Percentiles rank a stretch among this genome's conserved stretches.
Conservation (phyloP, 2,329 filamentous ascomycete genomes). For the Ophiostoma sp. region DNA sequence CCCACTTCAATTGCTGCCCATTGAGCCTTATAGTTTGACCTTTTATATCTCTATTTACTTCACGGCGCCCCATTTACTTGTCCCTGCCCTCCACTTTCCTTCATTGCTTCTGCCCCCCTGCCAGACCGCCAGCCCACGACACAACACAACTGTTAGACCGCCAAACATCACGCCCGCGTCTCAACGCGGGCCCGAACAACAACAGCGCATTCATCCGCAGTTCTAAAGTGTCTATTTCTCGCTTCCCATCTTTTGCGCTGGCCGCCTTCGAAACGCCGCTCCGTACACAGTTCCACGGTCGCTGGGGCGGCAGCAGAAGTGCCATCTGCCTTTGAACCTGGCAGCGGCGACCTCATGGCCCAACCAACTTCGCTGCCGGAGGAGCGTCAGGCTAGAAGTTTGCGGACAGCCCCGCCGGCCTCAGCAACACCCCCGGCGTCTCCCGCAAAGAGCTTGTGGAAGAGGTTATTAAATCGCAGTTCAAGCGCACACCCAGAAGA, state of each 20-base stretch:
- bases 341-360: slow-evolving; percentile 24
- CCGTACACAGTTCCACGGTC: slow-evolving; percentile 1
- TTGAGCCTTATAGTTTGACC: not conserved
- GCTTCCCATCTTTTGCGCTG: slow-evolving; percentile 5
- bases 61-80: not conserved
- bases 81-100: not conserved
- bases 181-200: slow-evolving; percentile 20
- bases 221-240: slow-evolving; percentile 18
- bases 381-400: slow-evolving; percentile 12
- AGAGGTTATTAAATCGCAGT: slow-evolving; percentile 25
- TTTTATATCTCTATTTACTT: not conserved
- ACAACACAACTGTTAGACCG: not conserved
- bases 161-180: slow-evolving; percentile 4
- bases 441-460: slow-evolving; percentile 32
- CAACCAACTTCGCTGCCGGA: slow-evolving; percentile 15
- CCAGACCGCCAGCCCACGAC: not conserved
- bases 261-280: not conserved
- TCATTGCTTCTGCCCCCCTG: not conserved
- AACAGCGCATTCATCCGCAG: slow-evolving; percentile 23
- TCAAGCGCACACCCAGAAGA: not conserved
- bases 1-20: not conserved
- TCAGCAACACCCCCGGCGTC: slow-evolving; percentile 29
- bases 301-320: slow-evolving; percentile 22
- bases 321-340: slow-evolving; percentile 19
- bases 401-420: slow-evolving; percentile 25